Evolutionary conservation across 352 stramenopile genomes (phyloP).

Genomic region (Phytophthora sp.): DNA sequence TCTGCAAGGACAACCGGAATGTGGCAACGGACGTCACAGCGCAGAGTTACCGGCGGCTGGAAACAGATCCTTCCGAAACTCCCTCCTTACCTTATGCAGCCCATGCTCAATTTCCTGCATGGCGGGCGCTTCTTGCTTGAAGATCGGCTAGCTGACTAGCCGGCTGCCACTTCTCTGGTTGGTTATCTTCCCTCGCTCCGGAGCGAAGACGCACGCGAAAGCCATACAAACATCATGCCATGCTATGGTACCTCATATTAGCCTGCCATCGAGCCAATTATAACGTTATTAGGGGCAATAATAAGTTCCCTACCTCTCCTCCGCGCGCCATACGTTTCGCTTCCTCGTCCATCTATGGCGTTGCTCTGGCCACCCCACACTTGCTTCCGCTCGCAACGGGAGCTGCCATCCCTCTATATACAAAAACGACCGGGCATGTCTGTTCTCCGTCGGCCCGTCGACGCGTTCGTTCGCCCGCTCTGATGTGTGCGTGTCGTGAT

Average conservation of each 20-base stretch:
- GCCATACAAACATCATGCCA: slow-evolving; percentile 20
- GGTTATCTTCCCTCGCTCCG: slow-evolving; percentile 4
- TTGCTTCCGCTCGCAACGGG: slow-evolving; percentile 31
- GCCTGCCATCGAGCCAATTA: slow-evolving; percentile 46
- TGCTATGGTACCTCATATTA: slow-evolving; percentile 52
- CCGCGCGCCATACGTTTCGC: background rate
- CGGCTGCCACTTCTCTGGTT: background rate
- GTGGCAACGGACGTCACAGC: background rate
- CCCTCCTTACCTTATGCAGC: too few relatives aligned
- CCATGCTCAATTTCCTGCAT: slow-evolving; percentile 8
- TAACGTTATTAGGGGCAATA: slow-evolving; percentile 43
- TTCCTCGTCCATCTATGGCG: slow-evolving; percentile 29
- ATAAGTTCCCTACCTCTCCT: slow-evolving; percentile 37
- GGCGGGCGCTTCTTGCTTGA: background rate
- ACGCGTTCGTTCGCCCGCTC: slow-evolving; percentile 23
- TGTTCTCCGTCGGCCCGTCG: slow-evolving; percentile 25
- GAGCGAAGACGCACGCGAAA: slow-evolving; percentile 13
- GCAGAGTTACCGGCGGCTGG: slow-evolving; percentile 2
- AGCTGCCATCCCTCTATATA: slow-evolving; percentile 35
- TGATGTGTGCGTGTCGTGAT: slow-evolving; percentile 27
- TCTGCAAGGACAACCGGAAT: slow-evolving; percentile 18
- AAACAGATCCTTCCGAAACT: slow-evolving; percentile 22
- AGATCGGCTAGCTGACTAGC: slow-evolving; percentile 7
- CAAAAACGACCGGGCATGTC: slow-evolving; percentile 27
- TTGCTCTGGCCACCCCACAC: slow-evolving; percentile 17